Base-by-base conservation (phyloP, 768 basidiomycete genomes). In the Boletus pseudopeckii region DNA sequence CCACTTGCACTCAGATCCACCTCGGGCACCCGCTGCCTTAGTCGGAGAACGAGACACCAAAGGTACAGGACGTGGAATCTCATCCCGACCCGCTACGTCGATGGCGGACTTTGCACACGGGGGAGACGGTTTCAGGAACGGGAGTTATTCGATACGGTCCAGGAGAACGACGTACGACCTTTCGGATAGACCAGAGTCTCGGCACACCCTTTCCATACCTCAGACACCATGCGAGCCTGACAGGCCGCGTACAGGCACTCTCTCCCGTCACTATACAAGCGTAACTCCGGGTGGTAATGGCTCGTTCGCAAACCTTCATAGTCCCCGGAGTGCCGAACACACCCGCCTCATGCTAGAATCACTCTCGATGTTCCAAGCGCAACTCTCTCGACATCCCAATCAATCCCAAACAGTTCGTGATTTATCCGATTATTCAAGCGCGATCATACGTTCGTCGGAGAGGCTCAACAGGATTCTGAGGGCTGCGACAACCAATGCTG, bases 291-390 rank as follows among this genome's bases (percentile, higher is more conserved):
- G 59, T 30, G 43, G 53, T 20, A 60, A 50, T 38, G 58, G 59
- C 32, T 46, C 57, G 14, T 33, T 50, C 24, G 34, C 54, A n/a
- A 60, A 26, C 41, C 24, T 61, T 2, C 56, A 53, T 3, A 57
- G 17, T 26, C 61, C 58, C 45, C 65, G 64, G 36, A 71, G 66
- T 36, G 65, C 74, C 4, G 88, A 91, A 58, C 90, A 91, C 60
- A 75, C 81, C 1, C 74, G 78, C n/a, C 70, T 92, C 42, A 83
- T 92, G 79, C 60, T 83, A 20, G 88, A 92, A 39, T 80, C 84
- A 17, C 70, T 92, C 14, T 65, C 72, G 5, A 81, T 86, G 75
- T 90, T 92, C 58, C 88, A 91, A 65, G 71, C 77, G 3, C 79
- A 86, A 24, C 70, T 91, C 2, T 69, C 76, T 20, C 83, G 85